Percentiles rank a stretch among this genome's conserved stretches.
Conservation (phyloP, 306 rosid genomes). For the Datisca glomerata region DNA sequence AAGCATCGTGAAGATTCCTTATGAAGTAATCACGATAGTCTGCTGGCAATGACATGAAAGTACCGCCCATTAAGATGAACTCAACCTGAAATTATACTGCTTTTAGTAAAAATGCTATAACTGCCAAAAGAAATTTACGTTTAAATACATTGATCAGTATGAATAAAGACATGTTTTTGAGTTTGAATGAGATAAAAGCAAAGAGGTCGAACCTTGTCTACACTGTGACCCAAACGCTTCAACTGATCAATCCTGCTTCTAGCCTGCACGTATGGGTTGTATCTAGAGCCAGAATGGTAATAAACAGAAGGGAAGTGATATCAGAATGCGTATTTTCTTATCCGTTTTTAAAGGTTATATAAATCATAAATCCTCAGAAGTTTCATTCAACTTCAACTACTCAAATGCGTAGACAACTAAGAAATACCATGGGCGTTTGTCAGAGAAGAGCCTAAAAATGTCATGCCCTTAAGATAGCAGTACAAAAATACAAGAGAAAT, state of each 20-base stretch:
- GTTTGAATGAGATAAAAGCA: not conserved
- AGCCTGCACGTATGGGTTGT: conserved; percentile 95
- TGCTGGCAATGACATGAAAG: conserved; percentile 90
- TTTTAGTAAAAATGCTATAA: too few species aligned
- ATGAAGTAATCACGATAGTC: conserved; percentile 90
- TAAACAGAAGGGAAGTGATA: conserved; percentile 1
- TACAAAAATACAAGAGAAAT: too few species aligned
- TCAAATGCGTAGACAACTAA: not conserved
- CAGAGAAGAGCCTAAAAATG: not conserved
- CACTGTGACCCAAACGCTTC: conserved; percentile 98
- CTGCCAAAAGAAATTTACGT: too few species aligned
- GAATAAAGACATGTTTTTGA: not conserved
- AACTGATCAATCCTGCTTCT: conserved; percentile 95
- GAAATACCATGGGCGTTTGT: not conserved
- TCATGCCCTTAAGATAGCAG: not conserved
- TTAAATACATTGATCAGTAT: too few species aligned
- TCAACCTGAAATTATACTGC: conserved; percentile 66
- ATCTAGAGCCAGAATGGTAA: conserved; percentile 40
- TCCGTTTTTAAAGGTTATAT: too few species aligned
- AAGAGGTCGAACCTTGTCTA: conserved; percentile 64
- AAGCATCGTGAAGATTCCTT: conserved; percentile 88
- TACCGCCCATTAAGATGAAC: conserved; percentile 95
- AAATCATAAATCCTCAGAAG: too few species aligned
- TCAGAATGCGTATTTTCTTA: too few species aligned
- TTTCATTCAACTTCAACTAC: not conserved